These are phyloP conservation scores for Teratosphaeria zuluensis DNA, from an alignment of 2,329 filamentous ascomycete genomes.

Conservation along the genomic window DNA sequence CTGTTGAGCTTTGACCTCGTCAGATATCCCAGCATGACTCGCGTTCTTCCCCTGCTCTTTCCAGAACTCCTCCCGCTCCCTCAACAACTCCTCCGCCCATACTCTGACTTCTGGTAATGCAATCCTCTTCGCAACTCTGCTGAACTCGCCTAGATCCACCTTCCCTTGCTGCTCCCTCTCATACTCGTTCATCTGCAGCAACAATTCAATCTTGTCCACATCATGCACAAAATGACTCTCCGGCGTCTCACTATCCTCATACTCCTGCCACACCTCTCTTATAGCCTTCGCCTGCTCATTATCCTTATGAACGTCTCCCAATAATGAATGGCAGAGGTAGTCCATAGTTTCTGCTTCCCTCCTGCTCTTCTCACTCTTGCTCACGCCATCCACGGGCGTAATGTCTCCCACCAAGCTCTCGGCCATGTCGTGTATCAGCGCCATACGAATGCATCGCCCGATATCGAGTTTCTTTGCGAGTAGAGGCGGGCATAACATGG, in stretches of 20 bases:
- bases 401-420: constrained; percentile 93
- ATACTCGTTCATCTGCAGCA: constrained; percentile 95
- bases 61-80: constrained; percentile 70
- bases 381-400: constrained; percentile 77
- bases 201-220: constrained; percentile 90
- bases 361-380: constrained; percentile 79
- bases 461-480: constrained; percentile 66
- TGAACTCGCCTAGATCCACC: constrained; percentile 78
- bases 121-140: constrained; percentile 65
- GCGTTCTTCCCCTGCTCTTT: constrained; percentile 26
- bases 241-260: constrained; percentile 75
- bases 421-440: constrained; percentile 94
- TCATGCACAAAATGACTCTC: constrained; percentile 92
- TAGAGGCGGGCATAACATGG: constrained; percentile 74
- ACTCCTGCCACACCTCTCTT: constrained; percentile 81
- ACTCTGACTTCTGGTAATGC: constrained; percentile 65
- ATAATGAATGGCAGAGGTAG: constrained; percentile 64
- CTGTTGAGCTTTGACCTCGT: constrained; percentile 21
- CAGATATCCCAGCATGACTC: constrained; percentile 13
- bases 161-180: constrained; percentile 59
- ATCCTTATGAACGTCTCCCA: constrained; percentile 59
- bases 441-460: constrained; percentile 84
- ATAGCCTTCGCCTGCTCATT: constrained; percentile 52
- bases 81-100: constrained; percentile 69
- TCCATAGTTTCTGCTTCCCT: constrained; percentile 88